Base-by-base conservation (phyloP, 2,329 filamentous ascomycete genomes). In the Delphinella strobiligena region DNA sequence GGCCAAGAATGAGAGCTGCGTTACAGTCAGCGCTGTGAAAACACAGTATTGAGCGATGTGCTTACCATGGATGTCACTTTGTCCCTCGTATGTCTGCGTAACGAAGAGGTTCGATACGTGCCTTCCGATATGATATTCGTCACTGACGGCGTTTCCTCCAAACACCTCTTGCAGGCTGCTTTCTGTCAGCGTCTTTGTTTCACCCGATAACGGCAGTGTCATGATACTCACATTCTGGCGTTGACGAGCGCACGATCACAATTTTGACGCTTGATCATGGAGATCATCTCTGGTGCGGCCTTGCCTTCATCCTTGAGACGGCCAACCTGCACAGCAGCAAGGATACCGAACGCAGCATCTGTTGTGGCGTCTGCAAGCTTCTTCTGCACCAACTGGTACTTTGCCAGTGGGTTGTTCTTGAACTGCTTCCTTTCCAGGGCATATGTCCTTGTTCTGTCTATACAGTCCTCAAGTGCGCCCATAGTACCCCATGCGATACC, bases 71-170 rank as follows among this genome's bases (percentile, higher is more conserved):
- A 96, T 96, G 63, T 96, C 91, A 56, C 88, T 95, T 64, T 96
- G 91, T 16, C 91, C 91, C 65, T 98, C 91, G 52, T 98, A 98
- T 2, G 89, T 96, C 66, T 96, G 89, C 40, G 89, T 93, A 38
- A 98, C 91, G 61, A 93, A 98, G 47, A 98, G 62, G 60, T 98
- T 98, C 41, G 89, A 81, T 43, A 95, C 91, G 66, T 96, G 91
- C 47, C 91, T 77, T 12, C 86, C 91, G 54, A 98, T 95, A 46
- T 79, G 78, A 56, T 96, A 98, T 65, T 98, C 91, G 53, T 98
- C 91, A 55, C 87, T 94, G 36, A 91, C 86, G n/a, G 91, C 91
- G 56, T 98, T 98, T 19, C 91, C 91, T 42, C 91, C 91, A 64
- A 98, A 95, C 16, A 98, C 75, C 66, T 98, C 91, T 62, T 98